phyloP scores from a whole-genome alignment of 306 rosid species.

The Lathyrus sativus region DNA sequence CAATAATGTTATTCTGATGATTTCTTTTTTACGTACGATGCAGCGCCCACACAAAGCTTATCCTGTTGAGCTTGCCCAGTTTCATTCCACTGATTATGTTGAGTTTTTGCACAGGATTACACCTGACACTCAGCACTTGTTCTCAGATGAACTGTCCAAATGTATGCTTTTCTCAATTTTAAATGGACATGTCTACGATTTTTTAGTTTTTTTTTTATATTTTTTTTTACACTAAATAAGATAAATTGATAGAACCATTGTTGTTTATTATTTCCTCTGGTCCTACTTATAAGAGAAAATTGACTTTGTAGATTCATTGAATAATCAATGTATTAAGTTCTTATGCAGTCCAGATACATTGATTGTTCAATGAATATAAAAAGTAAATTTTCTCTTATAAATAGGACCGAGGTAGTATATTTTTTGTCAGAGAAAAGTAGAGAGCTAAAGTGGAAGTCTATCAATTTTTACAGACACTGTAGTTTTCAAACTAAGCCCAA shows the following conservation, averaged over 20 bases:
- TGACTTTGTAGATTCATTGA: too few relatives aligned
- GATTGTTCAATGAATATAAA: too few relatives aligned
- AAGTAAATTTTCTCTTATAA: too few relatives aligned
- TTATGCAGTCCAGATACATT: too few relatives aligned
- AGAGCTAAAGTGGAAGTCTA: constrained; percentile 8
- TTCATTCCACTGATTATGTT: constrained; percentile 91
- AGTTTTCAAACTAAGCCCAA: constrained; percentile 14
- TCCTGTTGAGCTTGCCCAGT: constrained; percentile 99
- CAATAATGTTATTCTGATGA: constrained; percentile 15
- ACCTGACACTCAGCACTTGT: constrained; percentile 84
- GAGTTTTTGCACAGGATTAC: constrained; percentile 92
- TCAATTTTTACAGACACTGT: constrained; percentile 1
- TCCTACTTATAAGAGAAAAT: too few relatives aligned
- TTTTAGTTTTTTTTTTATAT: neutral
- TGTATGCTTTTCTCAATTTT: constrained; percentile 48
- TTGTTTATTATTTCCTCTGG: too few relatives aligned
- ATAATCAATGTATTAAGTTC: too few relatives aligned
- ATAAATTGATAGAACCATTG: neutral
- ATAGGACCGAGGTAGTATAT: too few relatives aligned
- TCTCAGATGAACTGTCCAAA: constrained; percentile 69
- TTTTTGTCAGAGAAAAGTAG: neutral
- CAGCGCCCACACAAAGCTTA: constrained; percentile 99
- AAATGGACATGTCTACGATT: neutral
- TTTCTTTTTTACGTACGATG: constrained; percentile 38
- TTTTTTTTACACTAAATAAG: neutral